Conservation (phyloP, 1,139 yeast genomes). For the Saccharomycopsis phalli region DNA sequence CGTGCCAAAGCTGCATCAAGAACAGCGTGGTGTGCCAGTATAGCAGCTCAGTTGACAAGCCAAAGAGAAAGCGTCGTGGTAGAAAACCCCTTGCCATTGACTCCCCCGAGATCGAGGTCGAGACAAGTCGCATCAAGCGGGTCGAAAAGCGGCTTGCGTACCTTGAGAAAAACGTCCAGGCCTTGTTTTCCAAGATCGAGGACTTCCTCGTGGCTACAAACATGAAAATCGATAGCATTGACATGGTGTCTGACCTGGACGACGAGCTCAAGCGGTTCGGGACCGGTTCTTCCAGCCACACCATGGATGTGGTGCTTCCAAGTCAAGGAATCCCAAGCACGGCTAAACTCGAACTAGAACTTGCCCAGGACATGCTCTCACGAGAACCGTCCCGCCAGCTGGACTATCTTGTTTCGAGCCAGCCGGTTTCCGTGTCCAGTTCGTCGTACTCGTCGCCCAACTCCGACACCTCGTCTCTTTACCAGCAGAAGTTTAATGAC, state of each 20-base stretch:
- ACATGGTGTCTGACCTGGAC: not conserved
- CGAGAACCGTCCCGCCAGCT: too few relatives aligned
- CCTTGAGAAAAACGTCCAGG: constrained; percentile 1
- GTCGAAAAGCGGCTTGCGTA: not conserved
- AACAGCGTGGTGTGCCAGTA: constrained; percentile 14
- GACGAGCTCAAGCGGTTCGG: too few relatives aligned
- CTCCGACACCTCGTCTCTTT: not conserved
- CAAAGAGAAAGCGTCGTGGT: constrained; percentile 1
- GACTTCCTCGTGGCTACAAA: constrained; percentile 3
- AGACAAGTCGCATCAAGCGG: not conserved
- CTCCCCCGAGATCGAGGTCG: not conserved
- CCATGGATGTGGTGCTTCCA: too few relatives aligned
- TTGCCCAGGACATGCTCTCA: too few relatives aligned
- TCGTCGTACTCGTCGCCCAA: not conserved
- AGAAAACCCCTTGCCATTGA: not conserved
- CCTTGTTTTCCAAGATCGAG: not conserved
- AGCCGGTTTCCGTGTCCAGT: not conserved
- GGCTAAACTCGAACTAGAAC: too few relatives aligned
- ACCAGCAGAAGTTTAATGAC: not conserved
- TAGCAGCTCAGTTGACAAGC: constrained; percentile 4
- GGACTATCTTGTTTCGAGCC: too few relatives aligned
- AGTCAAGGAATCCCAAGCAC: too few relatives aligned
- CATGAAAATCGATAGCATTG: not conserved
- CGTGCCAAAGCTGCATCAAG: constrained; percentile 15
- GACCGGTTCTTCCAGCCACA: too few relatives aligned